These are phyloP conservation scores for Citrullus amarus DNA, from an alignment of 306 rosid genomes.

Conservation along the genomic window DNA sequence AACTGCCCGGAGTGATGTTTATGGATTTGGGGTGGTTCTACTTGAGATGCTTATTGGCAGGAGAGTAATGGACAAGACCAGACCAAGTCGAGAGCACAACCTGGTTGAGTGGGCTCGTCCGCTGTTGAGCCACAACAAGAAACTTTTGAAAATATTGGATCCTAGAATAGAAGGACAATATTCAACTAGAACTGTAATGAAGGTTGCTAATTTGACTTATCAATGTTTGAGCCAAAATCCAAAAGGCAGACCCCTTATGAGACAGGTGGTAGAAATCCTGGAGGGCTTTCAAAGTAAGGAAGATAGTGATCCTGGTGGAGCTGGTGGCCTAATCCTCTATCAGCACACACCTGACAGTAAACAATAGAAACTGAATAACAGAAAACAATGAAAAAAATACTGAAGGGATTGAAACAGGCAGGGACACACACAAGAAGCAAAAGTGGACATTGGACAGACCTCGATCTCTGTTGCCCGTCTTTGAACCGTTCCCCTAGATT, in stretches of 20 bases:
- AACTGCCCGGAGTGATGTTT: constrained; percentile 69
- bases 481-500: neutral
- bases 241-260: constrained; percentile 69
- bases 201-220: constrained; percentile 47
- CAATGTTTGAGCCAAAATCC: constrained; percentile 80
- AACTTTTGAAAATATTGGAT: constrained; percentile 44
- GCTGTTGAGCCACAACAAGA: constrained; percentile 48
- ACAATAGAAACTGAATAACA: neutral
- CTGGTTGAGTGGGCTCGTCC: constrained; percentile 83
- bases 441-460: neutral
- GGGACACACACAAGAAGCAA: neutral
- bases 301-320: constrained; percentile 11
- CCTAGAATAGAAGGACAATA: constrained; percentile 64
- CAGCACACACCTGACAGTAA: neutral
- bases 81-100: constrained; percentile 69
- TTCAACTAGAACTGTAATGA: constrained; percentile 31
- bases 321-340: neutral
- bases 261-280: constrained; percentile 53
- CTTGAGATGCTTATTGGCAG: constrained; percentile 68
- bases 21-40: constrained; percentile 73
- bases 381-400: neutral
- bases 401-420: neutral
- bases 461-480: neutral
- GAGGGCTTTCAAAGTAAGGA: constrained; percentile 32
- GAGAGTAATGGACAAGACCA: constrained; percentile 64